Evolutionary conservation across 2,329 filamentous ascomycete genomes (phyloP), one percentile per base, ranked within the genome.

Genomic region (Sclerotinia nivalis): DNA sequence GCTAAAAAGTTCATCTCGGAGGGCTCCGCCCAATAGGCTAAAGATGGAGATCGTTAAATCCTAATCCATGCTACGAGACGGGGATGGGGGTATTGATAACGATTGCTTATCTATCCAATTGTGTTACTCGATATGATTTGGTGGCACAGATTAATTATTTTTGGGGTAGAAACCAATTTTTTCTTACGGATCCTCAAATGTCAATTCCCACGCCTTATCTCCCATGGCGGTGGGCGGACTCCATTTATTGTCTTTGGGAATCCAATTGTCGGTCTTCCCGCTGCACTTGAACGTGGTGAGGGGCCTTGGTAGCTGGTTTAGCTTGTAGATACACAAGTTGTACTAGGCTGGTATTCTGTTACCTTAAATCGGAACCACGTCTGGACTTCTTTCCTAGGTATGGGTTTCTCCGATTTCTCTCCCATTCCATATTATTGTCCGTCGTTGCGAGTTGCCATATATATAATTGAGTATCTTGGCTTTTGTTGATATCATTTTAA

Each of bases 21-120:
- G 60, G 45, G 45, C 60, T 64, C 60, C 60, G 59, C 59, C 43
- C 59, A 62, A 49, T 18, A 37, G 12, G 28, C 59, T 62, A 62
- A 34, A n/a, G 28, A 50, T 62, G 56, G 37, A 45, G 56, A 59
- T 59, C 12, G 37, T 59, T 62, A 25, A 45, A 49, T 62, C 28
- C 5, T 20, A 47, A 31, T 61, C 28, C 28, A 31, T 61, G 18
- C 25, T n/a, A 34, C 15, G 13, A 34, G 40, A n/a, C 20, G 28
- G 22, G 22, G 22, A 28, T 7, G 22, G 47, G 4, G 34, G 61
- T 4, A 0, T 25, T 64, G 61, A 65, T 65, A 65, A 65, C 31
- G 45, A 13, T 43, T 12, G 13, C 47, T 65, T 65, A 65, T 65
- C 61, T 40, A 65, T 52, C 61, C 61, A 64, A 64, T 64, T 25